Evolutionary conservation across 2,329 filamentous ascomycete species (phyloP).

Genomic region (Fusarium pseudonygamai): DNA sequence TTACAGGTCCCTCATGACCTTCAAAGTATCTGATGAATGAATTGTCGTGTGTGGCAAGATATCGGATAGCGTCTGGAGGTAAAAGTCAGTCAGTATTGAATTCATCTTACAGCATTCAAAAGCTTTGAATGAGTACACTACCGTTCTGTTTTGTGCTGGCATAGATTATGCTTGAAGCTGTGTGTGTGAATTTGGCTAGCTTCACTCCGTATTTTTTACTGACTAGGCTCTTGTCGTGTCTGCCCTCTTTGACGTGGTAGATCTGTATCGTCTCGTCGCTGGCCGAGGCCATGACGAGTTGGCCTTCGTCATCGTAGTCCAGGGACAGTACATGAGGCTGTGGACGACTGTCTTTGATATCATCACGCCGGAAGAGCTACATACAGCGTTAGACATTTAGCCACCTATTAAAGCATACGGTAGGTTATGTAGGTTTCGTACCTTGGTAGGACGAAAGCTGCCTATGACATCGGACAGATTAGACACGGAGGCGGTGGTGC

Average conservation of each 20-base stretch:
- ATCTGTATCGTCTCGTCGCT: conserved; percentile 96
- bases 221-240: conserved; percentile 86
- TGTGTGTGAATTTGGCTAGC: conserved; percentile 92
- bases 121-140: conserved; percentile 51
- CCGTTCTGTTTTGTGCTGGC: conserved; percentile 94
- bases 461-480: conserved; percentile 82
- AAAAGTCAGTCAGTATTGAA: background rate
- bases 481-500: conserved; percentile 59
- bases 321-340: conserved; percentile 82
- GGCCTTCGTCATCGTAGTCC: conserved; percentile 95
- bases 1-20: conserved; percentile 87
- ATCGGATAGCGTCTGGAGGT: conserved; percentile 78
- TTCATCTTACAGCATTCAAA: background rate
- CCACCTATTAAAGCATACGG: background rate
- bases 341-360: conserved; percentile 61
- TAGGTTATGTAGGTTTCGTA: conserved; percentile 52
- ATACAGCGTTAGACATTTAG: background rate
- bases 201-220: conserved; percentile 98
- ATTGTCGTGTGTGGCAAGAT: conserved; percentile 93
- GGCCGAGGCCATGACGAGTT: conserved; percentile 88
- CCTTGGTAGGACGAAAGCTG: conserved; percentile 82
- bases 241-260: conserved; percentile 91
- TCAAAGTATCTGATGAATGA: conserved; percentile 96
- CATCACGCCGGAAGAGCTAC: conserved; percentile 67
- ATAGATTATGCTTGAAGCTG: conserved; percentile 90